Evolutionary conservation across 306 rosid species (phyloP).

Genomic region (Sicyos baderoa): DNA sequence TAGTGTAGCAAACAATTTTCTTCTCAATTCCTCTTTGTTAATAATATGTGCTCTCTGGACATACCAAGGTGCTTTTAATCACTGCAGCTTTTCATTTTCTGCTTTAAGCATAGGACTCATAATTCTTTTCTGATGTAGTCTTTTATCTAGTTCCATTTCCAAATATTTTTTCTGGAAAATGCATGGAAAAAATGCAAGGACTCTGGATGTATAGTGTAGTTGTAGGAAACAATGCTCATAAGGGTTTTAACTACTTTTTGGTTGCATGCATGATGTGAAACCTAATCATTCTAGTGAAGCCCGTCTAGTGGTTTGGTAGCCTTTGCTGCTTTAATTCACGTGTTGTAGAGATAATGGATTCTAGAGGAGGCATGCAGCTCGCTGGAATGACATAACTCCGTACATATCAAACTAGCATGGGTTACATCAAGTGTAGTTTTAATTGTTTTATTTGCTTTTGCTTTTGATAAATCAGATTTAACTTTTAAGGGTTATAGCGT

Average conservation of each 20-base stretch:
- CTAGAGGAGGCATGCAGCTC: background rate
- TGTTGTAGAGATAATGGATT: background rate
- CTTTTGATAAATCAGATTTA: background rate
- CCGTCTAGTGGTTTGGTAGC: background rate
- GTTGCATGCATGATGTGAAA: background rate
- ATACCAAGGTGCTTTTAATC: background rate
- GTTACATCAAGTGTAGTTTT: constrained; percentile 3
- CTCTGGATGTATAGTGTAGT: background rate
- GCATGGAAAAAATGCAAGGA: background rate
- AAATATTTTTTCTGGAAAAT: background rate
- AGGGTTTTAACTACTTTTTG: background rate
- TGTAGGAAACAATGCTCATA: background rate
- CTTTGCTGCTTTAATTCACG: background rate
- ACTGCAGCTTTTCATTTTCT: background rate
- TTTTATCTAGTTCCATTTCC: background rate
- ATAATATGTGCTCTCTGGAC: background rate
- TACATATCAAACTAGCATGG: background rate
- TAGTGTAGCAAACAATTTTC: background rate
- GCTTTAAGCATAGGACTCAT: background rate
- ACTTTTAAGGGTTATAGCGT: background rate
- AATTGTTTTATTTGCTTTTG: background rate
- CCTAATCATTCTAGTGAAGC: background rate
- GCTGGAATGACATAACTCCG: background rate
- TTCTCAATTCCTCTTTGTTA: background rate
- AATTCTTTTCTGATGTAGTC: background rate